A percentile compares a stretch with the other conserved stretches of the same genome.
These are phyloP conservation scores for Acacia acuminata DNA, from an alignment of 306 rosid genomes.

Conservation along the genomic window DNA sequence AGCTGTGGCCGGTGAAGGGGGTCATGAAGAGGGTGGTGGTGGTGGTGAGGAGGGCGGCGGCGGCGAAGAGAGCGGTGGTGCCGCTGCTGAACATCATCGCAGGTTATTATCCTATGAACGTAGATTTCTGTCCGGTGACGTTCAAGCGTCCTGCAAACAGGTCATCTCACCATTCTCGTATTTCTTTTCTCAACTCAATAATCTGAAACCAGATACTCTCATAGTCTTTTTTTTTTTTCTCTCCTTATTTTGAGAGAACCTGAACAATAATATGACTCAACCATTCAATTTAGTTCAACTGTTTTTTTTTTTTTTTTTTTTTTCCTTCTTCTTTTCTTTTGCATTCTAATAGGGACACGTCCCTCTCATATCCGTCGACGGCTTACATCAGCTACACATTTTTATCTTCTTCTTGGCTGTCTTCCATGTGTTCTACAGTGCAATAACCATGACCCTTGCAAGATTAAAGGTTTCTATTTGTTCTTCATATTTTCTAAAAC, in stretches of 20 bases:
- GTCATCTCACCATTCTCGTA: neutral
- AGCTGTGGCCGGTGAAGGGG: neutral
- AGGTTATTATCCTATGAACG: conserved; percentile 71
- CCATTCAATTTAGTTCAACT: neutral
- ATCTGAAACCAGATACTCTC: neutral
- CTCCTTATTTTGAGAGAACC: too few species aligned
- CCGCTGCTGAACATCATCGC: conserved; percentile 43
- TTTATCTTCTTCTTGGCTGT: conserved; percentile 75
- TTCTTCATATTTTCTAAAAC: neutral
- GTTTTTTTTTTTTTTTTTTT: conserved; percentile 10
- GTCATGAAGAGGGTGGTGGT: neutral
- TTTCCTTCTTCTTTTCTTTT: too few species aligned
- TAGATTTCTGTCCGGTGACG: conserved; percentile 49
- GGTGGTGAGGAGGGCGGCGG: neutral
- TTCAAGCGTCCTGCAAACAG: neutral
- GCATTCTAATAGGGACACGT: conserved; percentile 49
- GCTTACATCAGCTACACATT: conserved; percentile 82
- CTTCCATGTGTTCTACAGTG: conserved; percentile 67
- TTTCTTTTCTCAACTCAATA: neutral
- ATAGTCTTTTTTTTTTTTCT: too few species aligned
- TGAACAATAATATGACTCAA: neutral
- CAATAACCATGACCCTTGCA: conserved; percentile 63
- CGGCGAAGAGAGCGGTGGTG: neutral
- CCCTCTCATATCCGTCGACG: conserved; percentile 75
- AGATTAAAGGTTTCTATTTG: conserved; percentile 54